These are phyloP conservation scores for Prosopis cineraria DNA, from an alignment of 306 rosid species.

Conservation along the genomic window DNA sequence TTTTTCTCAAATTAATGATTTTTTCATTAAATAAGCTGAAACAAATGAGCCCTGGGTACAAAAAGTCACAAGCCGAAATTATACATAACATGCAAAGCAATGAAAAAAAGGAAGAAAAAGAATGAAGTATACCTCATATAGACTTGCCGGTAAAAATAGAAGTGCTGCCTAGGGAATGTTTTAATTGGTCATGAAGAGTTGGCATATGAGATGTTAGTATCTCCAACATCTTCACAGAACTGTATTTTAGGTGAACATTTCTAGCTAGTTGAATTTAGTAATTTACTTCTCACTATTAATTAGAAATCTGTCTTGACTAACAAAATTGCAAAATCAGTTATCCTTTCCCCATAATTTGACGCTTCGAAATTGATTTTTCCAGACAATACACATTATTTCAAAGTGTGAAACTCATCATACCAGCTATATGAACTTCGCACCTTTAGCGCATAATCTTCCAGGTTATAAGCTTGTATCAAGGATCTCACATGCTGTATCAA, in stretches of 20 bases:
- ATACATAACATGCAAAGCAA: too few species aligned
- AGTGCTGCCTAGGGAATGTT: neutral
- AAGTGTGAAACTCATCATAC: neutral
- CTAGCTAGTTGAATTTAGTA: too few species aligned
- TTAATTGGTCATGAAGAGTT: neutral
- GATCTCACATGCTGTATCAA: neutral
- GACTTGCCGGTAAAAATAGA: neutral
- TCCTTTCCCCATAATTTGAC: neutral
- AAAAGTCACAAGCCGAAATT: too few species aligned
- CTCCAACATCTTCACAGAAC: too few species aligned
- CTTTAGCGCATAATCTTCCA: neutral
- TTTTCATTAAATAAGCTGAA: too few species aligned
- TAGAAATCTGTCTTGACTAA: neutral
- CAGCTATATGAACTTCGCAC: neutral
- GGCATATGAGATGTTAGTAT: too few species aligned
- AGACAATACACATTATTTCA: neutral
- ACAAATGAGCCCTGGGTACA: too few species aligned
- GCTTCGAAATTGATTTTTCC: neutral
- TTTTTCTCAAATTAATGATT: too few species aligned
- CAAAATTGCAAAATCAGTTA: neutral
- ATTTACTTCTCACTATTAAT: too few species aligned
- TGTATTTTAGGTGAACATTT: too few species aligned
- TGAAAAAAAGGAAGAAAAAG: conserved; percentile 19
- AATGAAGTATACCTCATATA: conserved; percentile 2
- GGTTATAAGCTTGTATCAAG: neutral